Evolutionary conservation across 225 moss, liverwort and hornwort genomes (phyloP), one percentile per base, ranked within the genome.

Genomic region (Pseudisothecium myosuroides): DNA sequence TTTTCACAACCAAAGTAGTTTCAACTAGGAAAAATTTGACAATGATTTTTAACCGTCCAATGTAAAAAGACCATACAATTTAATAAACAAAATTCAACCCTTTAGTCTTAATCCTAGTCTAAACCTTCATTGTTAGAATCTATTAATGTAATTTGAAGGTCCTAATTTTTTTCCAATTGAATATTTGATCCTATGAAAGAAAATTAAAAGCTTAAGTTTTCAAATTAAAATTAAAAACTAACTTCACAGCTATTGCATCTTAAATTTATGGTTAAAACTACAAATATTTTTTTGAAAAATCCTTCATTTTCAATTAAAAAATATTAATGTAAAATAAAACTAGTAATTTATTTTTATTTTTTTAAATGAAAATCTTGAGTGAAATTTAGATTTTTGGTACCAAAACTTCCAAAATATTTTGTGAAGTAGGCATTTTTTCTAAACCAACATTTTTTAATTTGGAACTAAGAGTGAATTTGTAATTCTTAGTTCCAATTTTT

Each of bases 301-400:
- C 4, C 4, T 62, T 22, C 6, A 6, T 32, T 81, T 0, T 31
- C 29, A 60, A 81, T 0, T 26, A n/a, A 24, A 7, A 55, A 32
- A 11, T 0, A 41, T 39, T 29, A 2, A 55, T 10, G 6, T 11
- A 62, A 31, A 62, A 21, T 7, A 3, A 19, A 47, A n/a, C n/a
- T n/a, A n/a, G n/a, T n/a, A n/a, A n/a, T n/a, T n/a, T n/a, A n/a
- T n/a, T n/a, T n/a, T n/a, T n/a, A n/a, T n/a, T n/a, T n/a, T n/a
- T n/a, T n/a, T n/a, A n/a, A 4, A 43, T 0, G 1, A 3, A 31
- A 31, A 2, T 28, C 5, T 61, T 21, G 4, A 82, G 3, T 63
- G 5, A 24, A 63, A 10, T 49, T 64, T 82, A 64, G 5, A 22
- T 20, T 14, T 31, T 26, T 28, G 1, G 2, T 12, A 12, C 14